Conservation (phyloP, 2,329 filamentous ascomycete genomes). For the Emydomyces testavorans region DNA sequence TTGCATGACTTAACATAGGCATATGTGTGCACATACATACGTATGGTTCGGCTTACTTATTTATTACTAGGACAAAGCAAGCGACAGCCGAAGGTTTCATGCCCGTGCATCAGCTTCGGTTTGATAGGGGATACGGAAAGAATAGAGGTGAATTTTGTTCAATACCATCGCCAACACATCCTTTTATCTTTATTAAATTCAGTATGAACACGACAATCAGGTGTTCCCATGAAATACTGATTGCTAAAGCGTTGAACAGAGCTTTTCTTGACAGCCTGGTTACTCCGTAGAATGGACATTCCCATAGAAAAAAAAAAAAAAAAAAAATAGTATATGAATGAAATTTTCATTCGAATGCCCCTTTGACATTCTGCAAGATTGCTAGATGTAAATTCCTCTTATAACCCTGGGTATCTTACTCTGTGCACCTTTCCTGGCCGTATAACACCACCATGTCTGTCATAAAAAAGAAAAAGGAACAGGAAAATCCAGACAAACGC, state of each 20-base stretch:
- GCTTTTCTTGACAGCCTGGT: background rate
- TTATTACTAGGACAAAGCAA: background rate
- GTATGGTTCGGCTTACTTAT: background rate
- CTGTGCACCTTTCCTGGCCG: background rate
- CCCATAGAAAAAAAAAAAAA: background rate
- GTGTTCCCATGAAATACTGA: background rate
- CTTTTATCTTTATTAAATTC: background rate
- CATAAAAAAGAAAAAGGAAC: slow-evolving; percentile 2
- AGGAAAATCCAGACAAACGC: background rate
- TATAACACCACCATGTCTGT: background rate
- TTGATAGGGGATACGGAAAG: background rate
- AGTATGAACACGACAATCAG: background rate
- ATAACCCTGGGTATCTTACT: slow-evolving; percentile 1
- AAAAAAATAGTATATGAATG: background rate
- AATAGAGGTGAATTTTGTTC: background rate
- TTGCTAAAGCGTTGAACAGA: slow-evolving; percentile 1
- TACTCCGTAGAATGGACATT: background rate
- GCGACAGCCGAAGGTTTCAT: background rate
- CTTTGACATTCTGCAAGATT: background rate
- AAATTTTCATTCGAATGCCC: background rate
- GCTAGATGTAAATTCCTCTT: background rate
- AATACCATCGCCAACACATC: background rate
- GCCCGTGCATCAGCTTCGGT: background rate
- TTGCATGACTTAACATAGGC: background rate
- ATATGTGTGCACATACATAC: background rate